Conservation (phyloP, 2,329 filamentous ascomycete genomes). For the Eutypella sp. region DNA sequence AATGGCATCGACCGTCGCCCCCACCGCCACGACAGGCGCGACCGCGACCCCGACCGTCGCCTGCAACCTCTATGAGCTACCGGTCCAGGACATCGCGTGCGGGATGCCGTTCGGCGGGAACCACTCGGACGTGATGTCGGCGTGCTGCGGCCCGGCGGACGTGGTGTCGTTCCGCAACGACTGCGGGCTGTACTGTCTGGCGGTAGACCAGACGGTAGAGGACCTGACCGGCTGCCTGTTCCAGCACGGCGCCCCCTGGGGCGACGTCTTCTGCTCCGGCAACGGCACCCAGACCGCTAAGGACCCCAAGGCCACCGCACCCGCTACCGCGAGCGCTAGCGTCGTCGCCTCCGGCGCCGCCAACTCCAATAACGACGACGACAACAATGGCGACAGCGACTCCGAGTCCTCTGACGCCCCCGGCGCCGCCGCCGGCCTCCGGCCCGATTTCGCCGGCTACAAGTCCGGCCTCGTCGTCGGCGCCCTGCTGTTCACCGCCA, state of each 20-base stretch:
- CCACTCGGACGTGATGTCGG: constrained; percentile 36
- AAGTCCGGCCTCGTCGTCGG: constrained; percentile 30
- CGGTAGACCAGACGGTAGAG: constrained; percentile 31
- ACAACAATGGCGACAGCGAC: constrained; percentile 6
- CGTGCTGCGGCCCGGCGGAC: constrained; percentile 40
- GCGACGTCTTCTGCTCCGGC: constrained; percentile 40
- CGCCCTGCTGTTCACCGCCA: constrained; percentile 32
- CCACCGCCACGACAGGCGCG: constrained; percentile 17
- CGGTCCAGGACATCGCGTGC: constrained; percentile 39
- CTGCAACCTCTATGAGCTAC: constrained; percentile 36
- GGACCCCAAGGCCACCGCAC: constrained; percentile 24
- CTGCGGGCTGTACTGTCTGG: constrained; percentile 48
- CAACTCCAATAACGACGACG: constrained; percentile 12
- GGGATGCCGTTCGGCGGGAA: constrained; percentile 35
- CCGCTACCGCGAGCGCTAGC: constrained; percentile 27
- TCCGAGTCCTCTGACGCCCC: constrained; percentile 6
- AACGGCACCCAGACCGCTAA: constrained; percentile 33
- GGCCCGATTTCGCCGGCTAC: constrained; percentile 19
- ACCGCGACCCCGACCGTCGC: constrained; percentile 12
- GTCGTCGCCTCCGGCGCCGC: constrained; percentile 25
- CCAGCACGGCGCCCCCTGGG: constrained; percentile 30
- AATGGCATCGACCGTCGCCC: constrained; percentile 3
- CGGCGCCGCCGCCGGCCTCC: constrained; percentile 14
- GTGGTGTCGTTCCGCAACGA: constrained; percentile 40
- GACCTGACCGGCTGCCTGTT: constrained; percentile 35